phyloP scores from a whole-genome alignment of 2,329 filamentous ascomycete species.

The Aureobasidium sp. region DNA sequence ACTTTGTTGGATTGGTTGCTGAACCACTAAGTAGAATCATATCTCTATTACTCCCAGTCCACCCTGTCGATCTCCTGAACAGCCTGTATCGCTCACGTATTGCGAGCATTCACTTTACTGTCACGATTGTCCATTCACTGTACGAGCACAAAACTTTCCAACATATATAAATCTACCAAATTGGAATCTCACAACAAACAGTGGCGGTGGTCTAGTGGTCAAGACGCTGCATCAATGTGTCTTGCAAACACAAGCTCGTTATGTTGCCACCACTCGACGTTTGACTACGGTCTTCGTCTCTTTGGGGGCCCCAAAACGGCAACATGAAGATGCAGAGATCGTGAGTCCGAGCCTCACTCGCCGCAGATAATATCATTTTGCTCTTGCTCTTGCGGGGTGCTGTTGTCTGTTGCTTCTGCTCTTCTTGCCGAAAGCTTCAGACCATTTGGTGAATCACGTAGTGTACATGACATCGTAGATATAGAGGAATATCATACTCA shows the following conservation, averaged over 20 bases:
- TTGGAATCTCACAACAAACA: not conserved
- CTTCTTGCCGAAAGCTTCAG: not conserved
- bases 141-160: no score
- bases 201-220: not conserved
- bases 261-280: no score
- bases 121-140: not conserved
- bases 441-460: no score
- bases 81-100: no score
- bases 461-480: no score
- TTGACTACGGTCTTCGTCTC: no score
- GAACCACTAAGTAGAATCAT: no score
- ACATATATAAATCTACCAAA: no score
- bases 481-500: no score
- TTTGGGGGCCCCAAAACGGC: not conserved
- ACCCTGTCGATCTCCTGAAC: no score
- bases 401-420: not conserved
- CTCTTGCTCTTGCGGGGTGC: not conserved
- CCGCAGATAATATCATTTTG: not conserved
- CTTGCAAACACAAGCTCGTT: not conserved
- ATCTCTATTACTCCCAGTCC: no score
- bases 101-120: not conserved
- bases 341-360: not conserved
- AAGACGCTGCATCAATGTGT: not conserved
- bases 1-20: no score
- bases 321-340: not conserved